Evolutionary conservation across 805 yeast species (phyloP).

Genomic region (Hanseniaspora hatyaiensis): DNA sequence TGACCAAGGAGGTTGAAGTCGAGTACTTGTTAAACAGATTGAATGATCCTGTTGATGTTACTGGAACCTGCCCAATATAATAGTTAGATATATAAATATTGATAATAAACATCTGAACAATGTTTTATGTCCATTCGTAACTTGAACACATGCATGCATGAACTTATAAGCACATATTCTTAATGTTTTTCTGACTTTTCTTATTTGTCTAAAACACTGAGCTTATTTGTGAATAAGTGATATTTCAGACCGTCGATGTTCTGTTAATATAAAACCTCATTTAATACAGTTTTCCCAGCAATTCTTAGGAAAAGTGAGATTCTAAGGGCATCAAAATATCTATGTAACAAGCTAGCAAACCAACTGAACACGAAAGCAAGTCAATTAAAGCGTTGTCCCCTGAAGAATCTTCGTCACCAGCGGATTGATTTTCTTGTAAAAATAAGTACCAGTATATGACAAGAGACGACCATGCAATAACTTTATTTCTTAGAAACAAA

Average conservation of each 20-base stretch:
- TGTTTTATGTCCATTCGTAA: no score
- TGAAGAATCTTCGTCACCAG: slow-evolving; percentile 20
- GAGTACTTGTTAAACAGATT: slow-evolving; percentile 78
- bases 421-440: slow-evolving; percentile 23
- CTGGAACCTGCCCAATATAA: slow-evolving; percentile 8
- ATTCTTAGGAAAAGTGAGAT: slow-evolving; percentile 16
- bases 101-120: no score
- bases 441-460: slow-evolving; percentile 36
- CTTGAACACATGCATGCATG: no score
- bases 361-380: slow-evolving; percentile 36
- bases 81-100: not conserved
- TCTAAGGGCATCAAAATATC: slow-evolving; percentile 33
- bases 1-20: slow-evolving; percentile 90
- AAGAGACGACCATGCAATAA: slow-evolving; percentile 40
- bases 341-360: slow-evolving; percentile 44
- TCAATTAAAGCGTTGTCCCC: slow-evolving; percentile 34
- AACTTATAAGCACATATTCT: no score
- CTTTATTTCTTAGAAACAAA: slow-evolving; percentile 44
- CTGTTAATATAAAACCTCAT: no score
- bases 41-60: slow-evolving; percentile 38
- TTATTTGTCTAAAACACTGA: no score
- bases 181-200: no score
- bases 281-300: no score
- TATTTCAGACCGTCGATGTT: no score
- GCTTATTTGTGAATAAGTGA: no score